Conservation (phyloP, 208 protist species). For the Crithidia mellificae region DNA sequence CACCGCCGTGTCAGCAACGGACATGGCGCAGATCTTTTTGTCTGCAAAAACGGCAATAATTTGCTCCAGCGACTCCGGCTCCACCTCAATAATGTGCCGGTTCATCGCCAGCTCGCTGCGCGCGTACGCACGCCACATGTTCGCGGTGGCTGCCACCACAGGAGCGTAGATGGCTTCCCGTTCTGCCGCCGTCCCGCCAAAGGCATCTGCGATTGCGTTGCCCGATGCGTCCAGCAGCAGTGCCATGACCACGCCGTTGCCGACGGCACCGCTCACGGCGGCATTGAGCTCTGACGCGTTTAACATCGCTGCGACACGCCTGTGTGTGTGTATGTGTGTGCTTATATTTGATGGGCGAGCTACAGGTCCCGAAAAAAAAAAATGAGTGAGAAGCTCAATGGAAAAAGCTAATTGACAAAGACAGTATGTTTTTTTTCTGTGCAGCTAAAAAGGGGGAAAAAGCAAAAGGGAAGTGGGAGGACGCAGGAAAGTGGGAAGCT, state of each 20-base stretch:
- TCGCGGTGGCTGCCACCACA: constrained; percentile 65
- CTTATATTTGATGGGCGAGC: too few relatives aligned
- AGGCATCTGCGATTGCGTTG: constrained; percentile 58
- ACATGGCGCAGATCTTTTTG: constrained; percentile 77
- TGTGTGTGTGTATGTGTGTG: too few relatives aligned
- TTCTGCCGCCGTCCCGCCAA: constrained; percentile 18
- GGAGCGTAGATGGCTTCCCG: constrained; percentile 43
- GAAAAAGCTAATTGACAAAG: too few relatives aligned
- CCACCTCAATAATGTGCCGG: constrained; percentile 55
- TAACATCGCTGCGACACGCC: constrained; percentile 77
- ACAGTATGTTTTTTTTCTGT: too few relatives aligned
- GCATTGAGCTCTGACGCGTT: constrained; percentile 65
- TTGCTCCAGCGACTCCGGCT: constrained; percentile 74
- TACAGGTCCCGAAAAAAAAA: too few relatives aligned
- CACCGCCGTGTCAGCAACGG: constrained; percentile 60
- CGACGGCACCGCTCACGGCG: constrained; percentile 45
- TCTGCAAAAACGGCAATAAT: constrained; percentile 65
- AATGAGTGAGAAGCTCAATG: too few relatives aligned
- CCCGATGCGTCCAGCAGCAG: constrained; percentile 64
- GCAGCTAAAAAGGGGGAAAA: too few relatives aligned
- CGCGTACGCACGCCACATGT: constrained; percentile 80
- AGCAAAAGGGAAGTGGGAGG: too few relatives aligned
- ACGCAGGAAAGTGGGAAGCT: too few relatives aligned
- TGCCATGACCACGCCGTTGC: constrained; percentile 57
- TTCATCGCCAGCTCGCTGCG: constrained; percentile 62